phyloP scores from a whole-genome alignment of 495 filamentous ascomycete species.

The Penicillium maclennaniae region DNA sequence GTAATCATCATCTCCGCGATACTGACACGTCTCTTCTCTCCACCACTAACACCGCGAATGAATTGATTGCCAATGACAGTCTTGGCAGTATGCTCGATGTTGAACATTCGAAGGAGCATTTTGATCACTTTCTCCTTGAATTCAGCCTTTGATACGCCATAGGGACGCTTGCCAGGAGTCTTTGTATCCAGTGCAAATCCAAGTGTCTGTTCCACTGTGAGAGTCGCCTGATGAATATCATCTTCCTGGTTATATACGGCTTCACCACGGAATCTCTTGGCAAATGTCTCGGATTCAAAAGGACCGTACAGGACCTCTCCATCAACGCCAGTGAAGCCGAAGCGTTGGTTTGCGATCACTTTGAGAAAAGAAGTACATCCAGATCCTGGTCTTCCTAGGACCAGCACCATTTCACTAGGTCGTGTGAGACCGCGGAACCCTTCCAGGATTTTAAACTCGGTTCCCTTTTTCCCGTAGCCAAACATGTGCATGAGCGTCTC shows the following conservation, averaged over 20 bases:
- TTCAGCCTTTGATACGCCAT: constrained; percentile 58
- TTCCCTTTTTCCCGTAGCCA: constrained; percentile 56
- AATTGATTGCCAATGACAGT: constrained; percentile 80
- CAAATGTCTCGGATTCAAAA: constrained; percentile 56
- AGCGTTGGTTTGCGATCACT: constrained; percentile 74
- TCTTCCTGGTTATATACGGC: constrained; percentile 85
- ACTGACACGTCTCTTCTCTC: constrained; percentile 66
- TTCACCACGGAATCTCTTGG: constrained; percentile 71
- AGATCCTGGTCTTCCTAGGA: constrained; percentile 79
- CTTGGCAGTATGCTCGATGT: constrained; percentile 76
- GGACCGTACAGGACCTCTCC: constrained; percentile 80
- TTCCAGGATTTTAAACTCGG: constrained; percentile 59
- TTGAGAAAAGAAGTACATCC: constrained; percentile 90
- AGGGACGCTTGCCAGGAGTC: constrained; percentile 66
- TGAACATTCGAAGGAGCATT: constrained; percentile 79
- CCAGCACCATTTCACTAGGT: constrained; percentile 87
- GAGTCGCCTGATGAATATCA: constrained; percentile 73
- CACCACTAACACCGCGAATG: constrained; percentile 76
- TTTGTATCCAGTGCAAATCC: constrained; percentile 81
- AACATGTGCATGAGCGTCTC: constrained; percentile 56
- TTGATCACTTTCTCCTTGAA: constrained; percentile 69
- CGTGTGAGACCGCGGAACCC: constrained; percentile 57
- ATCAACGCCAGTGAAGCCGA: constrained; percentile 70
- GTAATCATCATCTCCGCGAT: constrained; percentile 63
- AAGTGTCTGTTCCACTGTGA: constrained; percentile 81